A percentile compares a stretch with the other conserved stretches of the same genome.
phyloP scores from a whole-genome alignment of 257 asterid genomes.

The Parsonsia alboflavescens region DNA sequence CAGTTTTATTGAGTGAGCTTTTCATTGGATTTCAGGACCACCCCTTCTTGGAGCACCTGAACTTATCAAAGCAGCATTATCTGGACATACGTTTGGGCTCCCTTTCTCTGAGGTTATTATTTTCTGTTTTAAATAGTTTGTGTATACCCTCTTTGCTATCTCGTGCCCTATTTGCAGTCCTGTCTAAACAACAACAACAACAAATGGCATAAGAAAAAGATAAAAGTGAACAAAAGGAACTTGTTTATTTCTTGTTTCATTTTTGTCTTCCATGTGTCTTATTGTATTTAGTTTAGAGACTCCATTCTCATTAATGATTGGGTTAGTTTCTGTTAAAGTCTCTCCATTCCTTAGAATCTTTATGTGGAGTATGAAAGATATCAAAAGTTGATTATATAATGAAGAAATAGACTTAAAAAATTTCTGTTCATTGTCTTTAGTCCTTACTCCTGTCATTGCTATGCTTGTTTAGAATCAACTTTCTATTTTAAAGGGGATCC shows the following conservation, averaged over 20 bases:
- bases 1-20: constrained; percentile 19
- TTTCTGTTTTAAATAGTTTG: constrained; percentile 12
- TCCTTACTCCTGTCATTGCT: neutral
- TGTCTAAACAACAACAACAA: neutral
- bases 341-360: neutral
- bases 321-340: neutral
- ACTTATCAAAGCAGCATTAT: constrained; percentile 72
- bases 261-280: neutral
- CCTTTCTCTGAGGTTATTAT: constrained; percentile 86
- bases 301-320: neutral
- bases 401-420: neutral
- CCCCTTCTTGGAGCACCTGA: constrained; percentile 93
- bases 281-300: neutral
- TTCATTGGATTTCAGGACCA: constrained; percentile 57
- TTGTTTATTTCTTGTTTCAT: neutral
- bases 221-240: neutral
- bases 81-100: constrained; percentile 85
- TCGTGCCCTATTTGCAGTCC: neutral
- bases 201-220: neutral
- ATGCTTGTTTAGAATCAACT: neutral
- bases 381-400: neutral
- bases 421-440: neutral
- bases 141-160: neutral
- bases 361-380: neutral
- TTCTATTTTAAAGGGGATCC: neutral